Conservation (phyloP, 176 grass and related monocot species). For the Aegilops longissima region DNA sequence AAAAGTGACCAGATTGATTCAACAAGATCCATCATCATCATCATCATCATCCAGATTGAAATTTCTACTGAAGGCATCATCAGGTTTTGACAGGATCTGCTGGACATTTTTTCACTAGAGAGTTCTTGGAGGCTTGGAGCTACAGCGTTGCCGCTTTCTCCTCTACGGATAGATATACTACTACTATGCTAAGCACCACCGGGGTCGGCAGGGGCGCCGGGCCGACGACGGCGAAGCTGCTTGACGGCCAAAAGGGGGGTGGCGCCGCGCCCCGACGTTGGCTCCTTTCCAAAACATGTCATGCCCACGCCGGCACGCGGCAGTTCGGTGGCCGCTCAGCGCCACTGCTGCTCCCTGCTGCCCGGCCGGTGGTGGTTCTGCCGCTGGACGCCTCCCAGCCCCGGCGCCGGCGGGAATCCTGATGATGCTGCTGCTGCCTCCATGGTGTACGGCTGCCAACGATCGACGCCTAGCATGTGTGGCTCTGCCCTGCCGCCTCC, state of each 20-base stretch:
- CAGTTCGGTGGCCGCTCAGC: not conserved
- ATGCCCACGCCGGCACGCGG: not conserved
- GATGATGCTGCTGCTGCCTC: slow-evolving; percentile 68
- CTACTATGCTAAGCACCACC: not conserved
- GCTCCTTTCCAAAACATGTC: not conserved
- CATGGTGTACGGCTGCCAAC: slow-evolving; percentile 33
- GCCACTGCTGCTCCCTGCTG: not conserved
- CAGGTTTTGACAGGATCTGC: not conserved
- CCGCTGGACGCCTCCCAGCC: slow-evolving; percentile 21
- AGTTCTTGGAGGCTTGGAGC: not conserved
- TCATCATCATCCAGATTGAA: not conserved
- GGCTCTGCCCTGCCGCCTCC: slow-evolving; percentile 15
- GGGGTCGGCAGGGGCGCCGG: not conserved
- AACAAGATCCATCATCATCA: not conserved
- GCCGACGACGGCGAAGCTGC: no score
- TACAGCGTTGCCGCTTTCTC: not conserved
- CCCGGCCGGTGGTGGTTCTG: not conserved
- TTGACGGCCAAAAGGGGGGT: no score
- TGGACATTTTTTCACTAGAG: not conserved
- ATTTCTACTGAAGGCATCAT: not conserved
- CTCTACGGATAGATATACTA: not conserved
- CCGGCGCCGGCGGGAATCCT: slow-evolving; percentile 54
- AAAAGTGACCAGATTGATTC: not conserved
- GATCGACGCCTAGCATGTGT: slow-evolving; percentile 17
- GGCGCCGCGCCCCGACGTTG: no score